phyloP scores from a whole-genome alignment of 169 alveolate species.

The Cryptosporidium andersoni region DNA sequence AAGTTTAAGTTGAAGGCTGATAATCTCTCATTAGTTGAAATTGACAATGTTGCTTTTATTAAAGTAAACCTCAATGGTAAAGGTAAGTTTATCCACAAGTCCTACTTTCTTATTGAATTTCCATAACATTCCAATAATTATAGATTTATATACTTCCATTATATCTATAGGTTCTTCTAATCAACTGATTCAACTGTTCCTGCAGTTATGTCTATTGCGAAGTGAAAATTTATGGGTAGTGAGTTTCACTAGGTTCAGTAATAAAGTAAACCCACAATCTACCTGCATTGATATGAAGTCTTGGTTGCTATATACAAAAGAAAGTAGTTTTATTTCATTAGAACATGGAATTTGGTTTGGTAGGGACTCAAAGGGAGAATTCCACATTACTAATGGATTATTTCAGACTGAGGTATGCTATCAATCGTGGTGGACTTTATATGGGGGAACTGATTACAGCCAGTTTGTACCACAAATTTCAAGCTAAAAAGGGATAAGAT shows the following conservation, averaged over 20 bases:
- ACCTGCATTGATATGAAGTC: conserved; percentile 4
- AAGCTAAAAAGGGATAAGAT: background rate
- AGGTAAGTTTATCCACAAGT: conserved; percentile 15
- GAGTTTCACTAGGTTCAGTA: background rate
- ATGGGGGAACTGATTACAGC: conserved; percentile 48
- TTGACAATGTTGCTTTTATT: conserved; percentile 14
- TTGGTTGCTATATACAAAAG: background rate
- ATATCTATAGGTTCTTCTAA: conserved; percentile 33
- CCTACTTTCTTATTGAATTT: background rate
- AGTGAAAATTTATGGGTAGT: conserved; percentile 7
- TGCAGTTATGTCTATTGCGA: background rate
- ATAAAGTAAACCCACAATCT: background rate
- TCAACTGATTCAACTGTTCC: conserved; percentile 1
- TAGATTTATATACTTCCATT: conserved; percentile 13
- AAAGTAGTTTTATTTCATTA: background rate
- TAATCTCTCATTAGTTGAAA: conserved; percentile 1
- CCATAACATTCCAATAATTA: background rate
- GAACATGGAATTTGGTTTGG: conserved; percentile 37
- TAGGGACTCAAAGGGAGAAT: conserved; percentile 24
- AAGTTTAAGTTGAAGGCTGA: background rate
- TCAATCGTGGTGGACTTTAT: conserved; percentile 45
- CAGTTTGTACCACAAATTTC: conserved; percentile 26
- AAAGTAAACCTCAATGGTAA: background rate
- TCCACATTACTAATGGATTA: conserved; percentile 11
- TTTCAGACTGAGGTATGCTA: conserved; percentile 19